Evolutionary conservation across 2,329 filamentous ascomycete genomes (phyloP).

Genomic region (Dichotomopilus funicola): DNA sequence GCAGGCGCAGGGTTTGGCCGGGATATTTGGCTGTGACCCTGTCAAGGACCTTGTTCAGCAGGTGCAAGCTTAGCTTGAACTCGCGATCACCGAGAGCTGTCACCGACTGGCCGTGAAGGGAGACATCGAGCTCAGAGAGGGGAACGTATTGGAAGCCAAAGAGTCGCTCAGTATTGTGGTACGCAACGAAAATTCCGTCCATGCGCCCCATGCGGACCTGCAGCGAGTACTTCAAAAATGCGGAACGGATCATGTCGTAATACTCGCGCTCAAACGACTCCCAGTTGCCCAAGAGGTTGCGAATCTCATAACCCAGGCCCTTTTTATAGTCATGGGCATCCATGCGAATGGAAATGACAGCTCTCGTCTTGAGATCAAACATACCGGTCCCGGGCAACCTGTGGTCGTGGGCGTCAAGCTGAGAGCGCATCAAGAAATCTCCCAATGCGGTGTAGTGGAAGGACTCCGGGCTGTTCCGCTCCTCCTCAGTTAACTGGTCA

Average conservation of each 20-base stretch:
- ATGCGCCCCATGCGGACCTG: slow-evolving; percentile 96
- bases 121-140: slow-evolving; percentile 78
- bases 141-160: slow-evolving; percentile 97
- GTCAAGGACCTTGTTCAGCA: slow-evolving; percentile 76
- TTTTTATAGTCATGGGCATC: slow-evolving; percentile 64
- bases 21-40: slow-evolving; percentile 71
- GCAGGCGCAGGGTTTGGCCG: slow-evolving; percentile 65
- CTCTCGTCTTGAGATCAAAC: slow-evolving; percentile 93
- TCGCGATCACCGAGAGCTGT: slow-evolving; percentile 68
- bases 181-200: slow-evolving; percentile 98
- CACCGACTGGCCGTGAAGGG: slow-evolving; percentile 72
- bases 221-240: slow-evolving; percentile 92
- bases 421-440: slow-evolving; percentile 89
- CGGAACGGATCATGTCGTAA: slow-evolving; percentile 91
- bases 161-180: slow-evolving; percentile 88
- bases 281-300: slow-evolving; percentile 65
- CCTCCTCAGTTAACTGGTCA: slow-evolving; percentile 63
- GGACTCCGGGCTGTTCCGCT: slow-evolving; percentile 65
- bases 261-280: slow-evolving; percentile 95
- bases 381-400: slow-evolving; percentile 85
- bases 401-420: slow-evolving; percentile 83
- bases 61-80: slow-evolving; percentile 70
- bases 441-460: slow-evolving; percentile 84
- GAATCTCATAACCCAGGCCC: slow-evolving; percentile 83
- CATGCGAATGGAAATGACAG: slow-evolving; percentile 89